phyloP scores from a whole-genome alignment of 208 protist species.

The Trypanosoma theileri region DNA sequence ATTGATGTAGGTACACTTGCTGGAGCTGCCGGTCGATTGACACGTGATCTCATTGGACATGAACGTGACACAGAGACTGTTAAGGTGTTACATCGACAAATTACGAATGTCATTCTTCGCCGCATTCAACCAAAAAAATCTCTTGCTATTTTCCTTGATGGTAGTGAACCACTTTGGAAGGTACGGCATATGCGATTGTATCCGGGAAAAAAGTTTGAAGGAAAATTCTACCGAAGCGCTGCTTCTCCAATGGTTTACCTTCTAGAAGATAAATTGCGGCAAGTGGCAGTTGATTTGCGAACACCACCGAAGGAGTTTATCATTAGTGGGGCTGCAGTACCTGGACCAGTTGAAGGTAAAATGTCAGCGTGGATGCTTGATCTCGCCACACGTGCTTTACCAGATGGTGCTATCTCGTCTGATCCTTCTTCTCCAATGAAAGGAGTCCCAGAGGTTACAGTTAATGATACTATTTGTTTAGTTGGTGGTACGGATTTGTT shows the following conservation, averaged over 20 bases:
- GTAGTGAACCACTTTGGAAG: conserved; percentile 73
- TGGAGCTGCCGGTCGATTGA: conserved; percentile 43
- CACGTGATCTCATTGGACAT: conserved; percentile 57
- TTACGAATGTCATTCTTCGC: conserved; percentile 51
- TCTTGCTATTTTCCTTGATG: conserved; percentile 68
- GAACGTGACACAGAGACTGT: conserved; percentile 68
- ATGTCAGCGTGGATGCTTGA: conserved; percentile 72
- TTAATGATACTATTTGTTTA: conserved; percentile 65
- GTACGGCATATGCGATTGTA: conserved; percentile 58
- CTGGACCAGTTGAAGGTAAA: conserved; percentile 71
- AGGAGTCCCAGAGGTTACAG: conserved; percentile 28
- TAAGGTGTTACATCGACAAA: conserved; percentile 52
- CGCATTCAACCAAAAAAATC: conserved; percentile 60
- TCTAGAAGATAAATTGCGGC: conserved; percentile 60
- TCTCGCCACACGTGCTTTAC: conserved; percentile 50
- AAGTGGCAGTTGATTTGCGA: conserved; percentile 41
- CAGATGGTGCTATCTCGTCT: conserved; percentile 20
- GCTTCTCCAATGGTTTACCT: conserved; percentile 68
- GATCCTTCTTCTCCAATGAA: neutral
- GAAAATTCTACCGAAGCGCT: conserved; percentile 67
- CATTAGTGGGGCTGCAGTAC: conserved; percentile 49
- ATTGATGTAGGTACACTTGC: conserved; percentile 57
- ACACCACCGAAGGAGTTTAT: conserved; percentile 50
- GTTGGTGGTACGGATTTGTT: conserved; percentile 62
- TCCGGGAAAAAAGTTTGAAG: conserved; percentile 56